Conservation (phyloP, 2,329 filamentous ascomycete species). For the Exophiala viscosa region DNA sequence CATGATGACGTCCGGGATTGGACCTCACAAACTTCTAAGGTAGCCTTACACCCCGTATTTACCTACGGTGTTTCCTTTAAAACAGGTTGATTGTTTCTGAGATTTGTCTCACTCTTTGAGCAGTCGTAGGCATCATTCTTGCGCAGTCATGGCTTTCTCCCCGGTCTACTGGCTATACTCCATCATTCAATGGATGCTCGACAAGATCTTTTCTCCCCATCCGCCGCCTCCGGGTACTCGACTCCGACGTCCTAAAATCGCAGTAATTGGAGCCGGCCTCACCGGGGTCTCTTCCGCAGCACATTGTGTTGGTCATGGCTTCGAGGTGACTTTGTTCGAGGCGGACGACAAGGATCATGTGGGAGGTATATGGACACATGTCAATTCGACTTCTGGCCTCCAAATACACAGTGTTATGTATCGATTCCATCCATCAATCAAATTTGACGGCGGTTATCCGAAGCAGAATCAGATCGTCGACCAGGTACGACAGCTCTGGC, state of each 20-base stretch:
- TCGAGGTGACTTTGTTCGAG: slow-evolving; percentile 77
- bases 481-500: slow-evolving; percentile 70
- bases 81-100: too few relatives aligned
- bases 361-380: slow-evolving; percentile 78
- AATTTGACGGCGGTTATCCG: slow-evolving; percentile 73
- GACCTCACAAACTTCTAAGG: too few relatives aligned
- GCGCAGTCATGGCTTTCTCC: slow-evolving; percentile 10
- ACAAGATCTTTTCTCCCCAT: slow-evolving; percentile 63
- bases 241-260: slow-evolving; percentile 62
- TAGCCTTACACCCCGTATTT: too few relatives aligned
- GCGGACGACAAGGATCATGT: slow-evolving; percentile 62
- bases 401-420: slow-evolving; percentile 88
- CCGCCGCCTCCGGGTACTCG: slow-evolving; percentile 59
- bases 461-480: slow-evolving; percentile 69
- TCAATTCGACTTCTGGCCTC: slow-evolving; percentile 76
- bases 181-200: slow-evolving; percentile 61
- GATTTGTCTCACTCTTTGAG: too few relatives aligned
- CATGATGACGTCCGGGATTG: slow-evolving; percentile 4
- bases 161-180: slow-evolving; percentile 56
- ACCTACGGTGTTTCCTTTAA: too few relatives aligned
- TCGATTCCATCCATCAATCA: slow-evolving; percentile 75
- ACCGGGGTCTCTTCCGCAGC: slow-evolving; percentile 74
- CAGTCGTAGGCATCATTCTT: too few relatives aligned
- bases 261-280: slow-evolving; percentile 67
- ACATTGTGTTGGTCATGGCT: slow-evolving; percentile 81